These are phyloP conservation scores for Entophlyctis helioformis DNA, from an alignment of 192 early-diverging fungal genomes.

Conservation along the genomic window DNA sequence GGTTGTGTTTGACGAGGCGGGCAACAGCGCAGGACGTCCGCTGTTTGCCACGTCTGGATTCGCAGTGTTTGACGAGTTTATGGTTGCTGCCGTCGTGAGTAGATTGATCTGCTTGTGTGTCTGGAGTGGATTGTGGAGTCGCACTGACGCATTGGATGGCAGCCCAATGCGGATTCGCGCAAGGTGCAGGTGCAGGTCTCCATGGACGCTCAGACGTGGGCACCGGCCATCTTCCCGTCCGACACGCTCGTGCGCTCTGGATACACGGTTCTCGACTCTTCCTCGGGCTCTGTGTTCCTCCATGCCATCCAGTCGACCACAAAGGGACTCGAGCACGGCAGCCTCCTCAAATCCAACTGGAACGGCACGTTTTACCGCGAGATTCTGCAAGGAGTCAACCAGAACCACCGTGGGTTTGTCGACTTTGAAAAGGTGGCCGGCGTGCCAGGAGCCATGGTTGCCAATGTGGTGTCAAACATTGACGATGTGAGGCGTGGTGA, in stretches of 20 bases:
- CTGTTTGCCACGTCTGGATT: too few relatives aligned
- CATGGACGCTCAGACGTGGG: slow-evolving; percentile 58
- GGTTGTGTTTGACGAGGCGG: too few relatives aligned
- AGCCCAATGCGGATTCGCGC: slow-evolving; percentile 8
- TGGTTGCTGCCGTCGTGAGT: slow-evolving; percentile 62
- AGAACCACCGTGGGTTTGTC: slow-evolving; percentile 54
- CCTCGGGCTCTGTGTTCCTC: slow-evolving; percentile 65
- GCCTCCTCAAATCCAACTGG: slow-evolving; percentile 72
- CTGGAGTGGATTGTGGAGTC: too few relatives aligned
- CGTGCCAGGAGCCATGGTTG: slow-evolving; percentile 70
- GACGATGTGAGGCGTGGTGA: slow-evolving; percentile 45
- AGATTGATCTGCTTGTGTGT: too few relatives aligned
- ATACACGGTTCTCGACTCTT: slow-evolving; percentile 73
- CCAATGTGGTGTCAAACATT: slow-evolving; percentile 71
- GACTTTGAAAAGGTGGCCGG: slow-evolving; percentile 91
- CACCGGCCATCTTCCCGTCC: slow-evolving; percentile 69
- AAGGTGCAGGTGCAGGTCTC: slow-evolving; percentile 61
- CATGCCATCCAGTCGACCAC: slow-evolving; percentile 46
- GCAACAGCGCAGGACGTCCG: too few relatives aligned
- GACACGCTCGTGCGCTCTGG: slow-evolving; percentile 54
- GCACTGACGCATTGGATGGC: not conserved
- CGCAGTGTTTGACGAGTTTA: slow-evolving; percentile 57
- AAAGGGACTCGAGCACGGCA: slow-evolving; percentile 53
- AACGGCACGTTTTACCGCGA: slow-evolving; percentile 66
- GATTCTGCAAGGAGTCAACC: slow-evolving; percentile 67